Base-by-base conservation (phyloP, 768 basidiomycete genomes). In the Tylopilus sp. region DNA sequence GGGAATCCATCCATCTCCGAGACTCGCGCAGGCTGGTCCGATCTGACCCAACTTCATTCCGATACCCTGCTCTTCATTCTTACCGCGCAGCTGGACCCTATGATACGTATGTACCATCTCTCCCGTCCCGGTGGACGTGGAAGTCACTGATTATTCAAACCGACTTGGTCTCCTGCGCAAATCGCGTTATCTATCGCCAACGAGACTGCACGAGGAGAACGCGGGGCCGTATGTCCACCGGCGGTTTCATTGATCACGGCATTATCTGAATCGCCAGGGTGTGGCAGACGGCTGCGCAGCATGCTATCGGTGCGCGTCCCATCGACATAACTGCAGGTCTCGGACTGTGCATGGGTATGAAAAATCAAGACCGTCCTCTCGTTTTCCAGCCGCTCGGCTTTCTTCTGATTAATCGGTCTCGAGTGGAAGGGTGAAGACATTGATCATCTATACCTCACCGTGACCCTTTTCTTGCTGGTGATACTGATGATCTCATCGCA, bases 31-130 rank as follows among this genome's bases (percentile, higher is more conserved):
- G n/a, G 14, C 30, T 33, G 30, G 19, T 22, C 21, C 30, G 34
- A 28, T 33, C 28, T 40, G 48, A 49, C 21, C 16, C 48, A 29
- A 24, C 40, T 41, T 9, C 48, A 42, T 37, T 51, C 48, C 48
- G 33, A 44, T 44, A 10, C 17, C 36, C 28, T 52, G 29, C n/a
- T 45, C 44, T 45, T 58, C 53, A 48, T 57, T 46, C 44, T 42
- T 34, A 21, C 21, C 46, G 28, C 44, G 30, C 36, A 51, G 60
- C 16, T 48, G 33, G 51, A 56, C 63, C 63, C 60, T 59, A 52
- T 59, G 50, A 56, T 48, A 47, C 22, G 46, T 33, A 50, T 48
- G 24, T n/a, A 28, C n/a, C 36, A 14, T 30, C 10, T 28, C 13
- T 25, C 26, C 28, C 24, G 31, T 22, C 24, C 45, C 41, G 45